Percentiles rank a stretch among this genome's conserved stretches.
Conservation (phyloP, 2,329 filamentous ascomycete genomes). For the Plectosphaerella cucumerina region DNA sequence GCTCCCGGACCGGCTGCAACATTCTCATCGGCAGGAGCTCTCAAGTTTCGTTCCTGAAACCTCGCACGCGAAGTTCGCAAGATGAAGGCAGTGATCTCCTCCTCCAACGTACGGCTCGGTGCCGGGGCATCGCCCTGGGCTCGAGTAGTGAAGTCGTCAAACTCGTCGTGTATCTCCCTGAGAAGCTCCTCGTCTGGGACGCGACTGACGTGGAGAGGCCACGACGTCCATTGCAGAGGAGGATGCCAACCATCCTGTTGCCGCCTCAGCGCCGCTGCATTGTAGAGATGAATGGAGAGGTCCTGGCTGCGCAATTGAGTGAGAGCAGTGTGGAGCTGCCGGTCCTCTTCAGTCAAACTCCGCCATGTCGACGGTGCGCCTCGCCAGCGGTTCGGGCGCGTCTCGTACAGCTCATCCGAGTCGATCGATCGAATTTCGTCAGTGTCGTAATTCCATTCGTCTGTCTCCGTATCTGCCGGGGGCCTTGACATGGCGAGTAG, state of each 20-base stretch:
- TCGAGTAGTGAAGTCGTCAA: conserved; percentile 49
- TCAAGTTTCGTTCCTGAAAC: conserved; percentile 41
- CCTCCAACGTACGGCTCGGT: conserved; percentile 62
- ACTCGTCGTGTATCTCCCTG: conserved; percentile 37
- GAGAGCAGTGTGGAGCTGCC: conserved; percentile 59
- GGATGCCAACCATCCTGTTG: conserved; percentile 41
- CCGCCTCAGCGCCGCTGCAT: conserved; percentile 65
- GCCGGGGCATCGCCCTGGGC: conserved; percentile 31
- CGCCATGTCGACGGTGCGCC: conserved; percentile 66
- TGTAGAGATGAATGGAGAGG: conserved; percentile 73
- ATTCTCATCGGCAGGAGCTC: conserved; percentile 7
- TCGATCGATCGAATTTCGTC: conserved; percentile 42
- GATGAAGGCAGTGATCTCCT: conserved; percentile 64
- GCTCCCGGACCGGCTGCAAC: neutral
- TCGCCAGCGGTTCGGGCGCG: conserved; percentile 68
- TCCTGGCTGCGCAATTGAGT: conserved; percentile 61
- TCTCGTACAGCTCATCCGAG: conserved; percentile 40
- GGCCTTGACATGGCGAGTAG: too few relatives aligned
- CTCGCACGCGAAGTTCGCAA: conserved; percentile 64
- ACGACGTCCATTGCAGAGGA: conserved; percentile 71
- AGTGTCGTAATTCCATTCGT: conserved; percentile 38
- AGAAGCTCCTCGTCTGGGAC: conserved; percentile 57
- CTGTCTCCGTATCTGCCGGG: too few relatives aligned
- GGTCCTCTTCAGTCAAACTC: conserved; percentile 55
- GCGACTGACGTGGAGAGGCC: conserved; percentile 64